phyloP scores from a whole-genome alignment of 768 basidiomycete species.

The Boletales sp. region DNA sequence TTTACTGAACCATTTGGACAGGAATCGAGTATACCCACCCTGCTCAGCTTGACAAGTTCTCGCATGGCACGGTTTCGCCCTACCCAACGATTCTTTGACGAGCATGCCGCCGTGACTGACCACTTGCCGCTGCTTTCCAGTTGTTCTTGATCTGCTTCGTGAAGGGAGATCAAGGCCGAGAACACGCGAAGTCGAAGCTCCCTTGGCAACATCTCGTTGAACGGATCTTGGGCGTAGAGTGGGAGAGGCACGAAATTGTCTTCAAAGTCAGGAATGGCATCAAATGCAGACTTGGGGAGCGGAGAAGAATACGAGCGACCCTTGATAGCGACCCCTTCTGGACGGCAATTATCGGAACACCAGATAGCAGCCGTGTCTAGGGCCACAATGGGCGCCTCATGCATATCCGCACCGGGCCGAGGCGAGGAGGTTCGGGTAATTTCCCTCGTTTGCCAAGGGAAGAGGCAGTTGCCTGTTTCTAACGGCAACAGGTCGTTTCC shows the following conservation, averaged over 20 bases:
- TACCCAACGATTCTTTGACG: slow-evolving; percentile 65
- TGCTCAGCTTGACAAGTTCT: slow-evolving; percentile 74
- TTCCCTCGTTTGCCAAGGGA: slow-evolving; percentile 43
- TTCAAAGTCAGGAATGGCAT: slow-evolving; percentile 50
- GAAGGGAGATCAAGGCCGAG: slow-evolving; percentile 47
- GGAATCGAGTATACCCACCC: slow-evolving; percentile 50
- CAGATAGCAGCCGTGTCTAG: slow-evolving; percentile 9
- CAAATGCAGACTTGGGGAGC: slow-evolving; percentile 56
- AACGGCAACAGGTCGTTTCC: slow-evolving; percentile 19
- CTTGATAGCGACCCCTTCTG: slow-evolving; percentile 33
- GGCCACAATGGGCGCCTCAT: slow-evolving; percentile 3
- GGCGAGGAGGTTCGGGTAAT: slow-evolving; percentile 11
- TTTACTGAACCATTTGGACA: slow-evolving; percentile 11
- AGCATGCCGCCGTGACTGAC: slow-evolving; percentile 58
- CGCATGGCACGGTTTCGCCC: slow-evolving; percentile 71
- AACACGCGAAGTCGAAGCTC: slow-evolving; percentile 68
- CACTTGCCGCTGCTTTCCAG: slow-evolving; percentile 47
- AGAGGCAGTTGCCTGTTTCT: slow-evolving; percentile 34
- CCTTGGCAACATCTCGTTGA: slow-evolving; percentile 67
- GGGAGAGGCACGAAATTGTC: slow-evolving; percentile 54
- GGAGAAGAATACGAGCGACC: slow-evolving; percentile 64
- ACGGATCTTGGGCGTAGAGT: slow-evolving; percentile 46
- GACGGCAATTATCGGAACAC: slow-evolving; percentile 14
- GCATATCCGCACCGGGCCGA: slow-evolving; percentile 11
- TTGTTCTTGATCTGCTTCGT: slow-evolving; percentile 56